A percentile compares a stretch with the other conserved stretches of the same genome.
These are phyloP conservation scores for Heritiera littoralis DNA, from an alignment of 345 rosid genomes.

Conservation along the genomic window DNA sequence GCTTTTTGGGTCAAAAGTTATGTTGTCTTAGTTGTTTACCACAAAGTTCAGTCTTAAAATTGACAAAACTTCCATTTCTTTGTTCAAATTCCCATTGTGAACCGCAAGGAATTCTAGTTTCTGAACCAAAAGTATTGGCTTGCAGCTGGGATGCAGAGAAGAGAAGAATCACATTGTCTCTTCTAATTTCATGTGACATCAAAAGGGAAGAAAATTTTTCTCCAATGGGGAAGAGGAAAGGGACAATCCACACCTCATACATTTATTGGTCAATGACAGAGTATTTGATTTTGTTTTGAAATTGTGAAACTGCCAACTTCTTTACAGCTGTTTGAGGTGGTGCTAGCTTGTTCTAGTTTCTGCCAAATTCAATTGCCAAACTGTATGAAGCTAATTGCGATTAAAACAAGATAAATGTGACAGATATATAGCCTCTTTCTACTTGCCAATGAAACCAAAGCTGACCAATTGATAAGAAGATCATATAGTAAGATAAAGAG, in stretches of 20 bases:
- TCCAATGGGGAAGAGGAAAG: background rate
- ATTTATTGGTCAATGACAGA: background rate
- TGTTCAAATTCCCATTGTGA: background rate
- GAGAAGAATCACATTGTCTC: background rate
- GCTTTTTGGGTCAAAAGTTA: conserved; percentile 7
- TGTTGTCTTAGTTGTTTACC: conserved; percentile 24
- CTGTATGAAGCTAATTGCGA: too few species aligned
- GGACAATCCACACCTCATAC: background rate
- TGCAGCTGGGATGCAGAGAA: background rate
- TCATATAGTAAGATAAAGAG: too few species aligned
- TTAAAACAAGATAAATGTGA: too few species aligned
- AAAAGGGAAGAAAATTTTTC: background rate
- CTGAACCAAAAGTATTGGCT: background rate
- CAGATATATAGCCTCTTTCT: too few species aligned
- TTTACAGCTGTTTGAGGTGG: background rate
- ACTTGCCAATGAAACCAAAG: too few species aligned
- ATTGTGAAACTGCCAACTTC: background rate
- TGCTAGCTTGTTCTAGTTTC: background rate
- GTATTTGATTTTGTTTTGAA: conserved; percentile 4
- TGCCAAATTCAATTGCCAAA: background rate
- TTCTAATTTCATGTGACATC: background rate
- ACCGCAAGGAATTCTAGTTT: background rate
- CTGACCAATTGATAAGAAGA: too few species aligned
- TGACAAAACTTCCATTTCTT: background rate
- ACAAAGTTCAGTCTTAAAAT: background rate